Evolutionary conservation across 148 eudicot species (phyloP), one percentile per base, ranked within the genome.

Genomic region (Pharnaceum exiguum): DNA sequence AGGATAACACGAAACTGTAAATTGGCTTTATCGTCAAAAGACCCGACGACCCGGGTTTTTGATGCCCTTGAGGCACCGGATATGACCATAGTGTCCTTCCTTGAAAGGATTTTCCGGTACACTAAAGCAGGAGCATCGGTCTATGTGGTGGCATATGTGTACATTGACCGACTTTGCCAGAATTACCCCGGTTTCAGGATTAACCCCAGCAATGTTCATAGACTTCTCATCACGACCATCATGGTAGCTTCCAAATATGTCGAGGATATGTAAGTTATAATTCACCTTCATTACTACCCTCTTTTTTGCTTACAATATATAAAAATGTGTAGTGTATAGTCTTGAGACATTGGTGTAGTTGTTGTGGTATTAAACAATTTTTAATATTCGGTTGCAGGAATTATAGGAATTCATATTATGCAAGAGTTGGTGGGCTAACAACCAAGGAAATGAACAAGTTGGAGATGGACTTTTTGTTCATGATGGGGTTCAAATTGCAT

Each of bases 161-260:
- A 93, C 45, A 93, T 93, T 27, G 98, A 93, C 55, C 48, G 98
- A 18, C 73, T 93, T 24, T 87, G 85, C 38, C 86, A 83, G 60
- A 63, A 63, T 5, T 76, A 77, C 45, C 96, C 87, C 0, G 79
- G 77, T 48, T 93, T 93, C 46, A 66, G 79, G 37, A 77, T 93
- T 57, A 79, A 59, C 27, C 79, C 80, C 2, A 51, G 89, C 17
- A 93, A 93, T 79, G 96, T 93, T 19, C 95, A 93, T 74, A 70
- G 98, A 61, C 82, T 93, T 48, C 86, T 93, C 62, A 88, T 93
- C 55, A 93, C 98, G 0, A 93, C 98, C 3, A 78, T 93, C 31
- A 82, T 93, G 96, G 83, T 93, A 38, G 90, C 98, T 3, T 93
- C 98, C 38, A 93, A 93, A 68, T 93, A 85, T 57, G 98, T 85